Evolutionary conservation across 495 filamentous ascomycete genomes (phyloP).

Genomic region (Penicillium fimorum): DNA sequence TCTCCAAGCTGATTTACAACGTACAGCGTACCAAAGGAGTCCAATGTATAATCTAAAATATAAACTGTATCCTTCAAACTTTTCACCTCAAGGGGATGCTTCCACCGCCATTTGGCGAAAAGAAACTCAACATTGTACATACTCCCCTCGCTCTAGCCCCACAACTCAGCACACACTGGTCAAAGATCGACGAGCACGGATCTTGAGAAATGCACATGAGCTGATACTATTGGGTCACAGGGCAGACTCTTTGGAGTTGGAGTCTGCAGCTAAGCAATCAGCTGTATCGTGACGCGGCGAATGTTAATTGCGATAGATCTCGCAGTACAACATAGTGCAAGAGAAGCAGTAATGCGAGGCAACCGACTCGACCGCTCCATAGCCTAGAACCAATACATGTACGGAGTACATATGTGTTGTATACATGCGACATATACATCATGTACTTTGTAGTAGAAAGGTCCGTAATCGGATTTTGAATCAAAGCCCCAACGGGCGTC

Average conservation of each 20-base stretch:
- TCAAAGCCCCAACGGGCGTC: constrained; percentile 14
- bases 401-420: neutral
- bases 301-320: constrained; percentile 22
- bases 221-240: constrained; percentile 15
- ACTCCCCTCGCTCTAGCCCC: constrained; percentile 16
- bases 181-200: constrained; percentile 22
- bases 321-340: constrained; percentile 12
- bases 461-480: constrained; percentile 11
- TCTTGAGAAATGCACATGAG: constrained; percentile 1
- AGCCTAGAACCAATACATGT: neutral
- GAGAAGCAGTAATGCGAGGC: too few relatives aligned
- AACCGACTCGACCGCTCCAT: neutral
- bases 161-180: constrained; percentile 16
- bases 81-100: constrained; percentile 1
- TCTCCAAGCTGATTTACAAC: neutral
- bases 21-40: neutral
- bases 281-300: constrained; percentile 23
- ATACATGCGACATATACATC: neutral
- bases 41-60: neutral
- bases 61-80: neutral
- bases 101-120: constrained; percentile 20
- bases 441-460: constrained; percentile 1
- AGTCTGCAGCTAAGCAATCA: constrained; percentile 11
- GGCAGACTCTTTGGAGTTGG: constrained; percentile 10
- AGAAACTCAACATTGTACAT: neutral